Conservation (phyloP, 257 asterid species). For the Osmanthus fragrans region DNA sequence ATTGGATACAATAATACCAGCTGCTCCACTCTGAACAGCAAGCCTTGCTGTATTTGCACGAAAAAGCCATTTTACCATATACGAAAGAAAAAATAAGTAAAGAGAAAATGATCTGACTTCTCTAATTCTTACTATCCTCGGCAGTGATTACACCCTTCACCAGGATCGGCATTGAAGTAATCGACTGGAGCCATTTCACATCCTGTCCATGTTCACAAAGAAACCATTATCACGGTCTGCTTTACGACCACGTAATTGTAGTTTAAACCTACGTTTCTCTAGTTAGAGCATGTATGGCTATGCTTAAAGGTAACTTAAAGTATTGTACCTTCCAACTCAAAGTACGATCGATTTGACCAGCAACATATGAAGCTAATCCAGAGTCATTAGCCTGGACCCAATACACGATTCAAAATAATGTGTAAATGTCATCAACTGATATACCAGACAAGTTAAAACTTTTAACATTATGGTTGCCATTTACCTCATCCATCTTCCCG, state of each 20-base stretch:
- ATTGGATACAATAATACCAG: conserved; percentile 56
- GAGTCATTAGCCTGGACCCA: conserved; percentile 63
- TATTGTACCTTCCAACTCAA: conserved; percentile 81
- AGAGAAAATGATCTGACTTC: conserved; percentile 1
- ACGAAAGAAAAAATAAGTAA: neutral
- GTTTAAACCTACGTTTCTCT: too few relatives aligned
- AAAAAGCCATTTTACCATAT: neutral
- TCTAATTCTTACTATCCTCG: conserved; percentile 66
- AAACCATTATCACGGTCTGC: too few relatives aligned
- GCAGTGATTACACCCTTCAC: conserved; percentile 97
- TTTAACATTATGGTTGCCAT: conserved; percentile 16
- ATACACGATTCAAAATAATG: conserved; percentile 17
- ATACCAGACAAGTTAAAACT: neutral
- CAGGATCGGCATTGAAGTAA: conserved; percentile 12
- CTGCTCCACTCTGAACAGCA: conserved; percentile 40
- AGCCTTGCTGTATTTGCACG: neutral
- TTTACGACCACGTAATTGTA: too few relatives aligned
- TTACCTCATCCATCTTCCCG: conserved; percentile 79
- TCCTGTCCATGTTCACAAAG: conserved; percentile 23
- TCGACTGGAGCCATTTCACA: conserved; percentile 22
- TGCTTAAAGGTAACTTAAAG: neutral
- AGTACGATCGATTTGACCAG: conserved; percentile 87
- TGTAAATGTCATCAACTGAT: neutral
- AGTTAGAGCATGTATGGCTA: too few relatives aligned
- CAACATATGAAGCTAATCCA: conserved; percentile 83